Evolutionary conservation across 164 flowering plant genomes (phyloP), one percentile per base, ranked within the genome.

Genomic region (Vitis amurensis): DNA sequence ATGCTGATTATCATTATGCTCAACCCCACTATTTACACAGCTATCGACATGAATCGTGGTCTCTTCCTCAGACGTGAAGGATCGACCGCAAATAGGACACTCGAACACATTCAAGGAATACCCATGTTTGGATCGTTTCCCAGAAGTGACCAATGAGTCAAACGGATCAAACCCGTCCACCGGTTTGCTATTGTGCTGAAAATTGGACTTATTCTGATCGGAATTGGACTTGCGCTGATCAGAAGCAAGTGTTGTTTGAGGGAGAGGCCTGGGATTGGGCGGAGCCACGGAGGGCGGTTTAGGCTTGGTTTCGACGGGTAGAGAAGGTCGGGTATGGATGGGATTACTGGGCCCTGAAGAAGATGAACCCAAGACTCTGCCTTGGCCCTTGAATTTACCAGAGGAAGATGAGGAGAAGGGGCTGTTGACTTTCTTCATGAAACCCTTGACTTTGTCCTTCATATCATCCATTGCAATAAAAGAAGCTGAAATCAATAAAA

Each of bases 331-430:
- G 55, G 70, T 3, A 44, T 10, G 73, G 27, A 50, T 69, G 2
- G 81, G 72, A 65, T 76, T 81, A 60, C 79, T 44, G 3, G 88
- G 73, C 53, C 70, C 83, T 1, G 89, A 80, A 1, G 95, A 73
- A 62, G 86, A 75, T 0, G 84, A 83, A 30, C 98, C 98, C 76
- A 94, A 78, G 23, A 90, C 95, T 72, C 97, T 77, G 12, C 95
- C 97, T 68, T 86, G 97, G 75, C 99, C 97, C 72, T 87, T 89
- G 82, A 94, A 94, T 82, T 88, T 92, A 51, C 90, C 91, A 11
- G 95, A 87, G 30, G 91, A 81, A 13, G 98, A 88, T 3, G 94
- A 82, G 0, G 96, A 69, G 55, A 85, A 84, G 1, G 82, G 85
- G 27, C 73, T 84, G 79, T 88, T 90, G 78, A 92, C 89, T 80